Base-by-base conservation (phyloP, 2,329 filamentous ascomycete species). In the Aspergillus caelatus region DNA sequence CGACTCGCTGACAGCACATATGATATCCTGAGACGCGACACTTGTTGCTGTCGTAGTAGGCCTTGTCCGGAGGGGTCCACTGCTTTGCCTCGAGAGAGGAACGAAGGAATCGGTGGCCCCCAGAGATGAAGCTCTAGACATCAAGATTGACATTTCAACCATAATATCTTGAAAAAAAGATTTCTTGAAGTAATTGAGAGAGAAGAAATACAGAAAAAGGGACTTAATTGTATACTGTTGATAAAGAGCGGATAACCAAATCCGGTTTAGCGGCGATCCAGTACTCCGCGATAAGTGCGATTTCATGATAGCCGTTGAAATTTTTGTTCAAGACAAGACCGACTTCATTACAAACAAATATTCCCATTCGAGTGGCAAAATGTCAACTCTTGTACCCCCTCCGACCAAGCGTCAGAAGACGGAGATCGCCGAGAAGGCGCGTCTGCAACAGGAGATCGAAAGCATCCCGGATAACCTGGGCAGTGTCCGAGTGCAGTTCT, bases 1-100 rank as follows among this genome's bases (percentile, higher is more conserved):
- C 50, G 92, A 93, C 75, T 97, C 93, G 70, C 88, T 92, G 56
- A 97, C 79, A 4, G 94, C 94, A 77, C 94, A 98, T n/a, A 97
- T 83, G 60, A 97, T 88, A 65, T 91, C 88, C 70, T 94, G 89
- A 28, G 81, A 80, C 65, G 84, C 83, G 54, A 85, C 76, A 52
- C 84, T 82, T 36, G 84, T 87, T 52, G 86, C 82, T 3, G 85
- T 86, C 1, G 88, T 89, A 34, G 83, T 80, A 55, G 75, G 76
- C 34, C 75, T 72, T 43, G 86, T 88, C 63, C 82, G 81, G 57
- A 83, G 84, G 45, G 82, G 78, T 57, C 78, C 80, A 61, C 82
- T 85, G 32, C 78, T 78, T 48, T 60, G 62, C 58, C 66, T 70
- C 14, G 69, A 72, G 6, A 67, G 65, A 50, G 70, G 70, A 26